Conservation (phyloP, 106 monocot species). For the Acorus gramineus region DNA sequence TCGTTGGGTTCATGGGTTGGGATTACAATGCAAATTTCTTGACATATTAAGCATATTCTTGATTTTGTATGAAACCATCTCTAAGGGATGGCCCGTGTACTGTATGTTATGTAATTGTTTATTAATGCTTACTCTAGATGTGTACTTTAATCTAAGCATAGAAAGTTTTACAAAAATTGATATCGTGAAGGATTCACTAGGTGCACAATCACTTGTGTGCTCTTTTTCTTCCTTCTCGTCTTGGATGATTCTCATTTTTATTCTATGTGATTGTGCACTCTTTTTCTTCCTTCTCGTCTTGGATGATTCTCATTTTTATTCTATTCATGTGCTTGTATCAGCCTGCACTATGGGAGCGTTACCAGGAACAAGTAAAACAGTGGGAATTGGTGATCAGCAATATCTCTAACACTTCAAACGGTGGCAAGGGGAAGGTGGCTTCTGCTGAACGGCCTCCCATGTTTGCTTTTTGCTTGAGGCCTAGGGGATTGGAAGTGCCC, state of each 20-base stretch:
- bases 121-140: no score
- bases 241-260: neutral
- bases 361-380: constrained; percentile 64
- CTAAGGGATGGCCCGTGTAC: no score
- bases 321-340: constrained; percentile 15
- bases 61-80: no score
- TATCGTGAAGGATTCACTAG: no score
- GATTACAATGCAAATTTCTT: no score
- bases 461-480: constrained; percentile 96
- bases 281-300: neutral
- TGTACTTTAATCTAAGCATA: no score
- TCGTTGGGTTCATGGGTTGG: no score
- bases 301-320: neutral
- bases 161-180: no score
- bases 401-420: constrained; percentile 23
- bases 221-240: neutral
- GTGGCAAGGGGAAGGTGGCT: constrained; percentile 17
- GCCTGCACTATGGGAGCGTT: constrained; percentile 74
- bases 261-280: neutral
- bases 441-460: constrained; percentile 52
- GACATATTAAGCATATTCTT: no score
- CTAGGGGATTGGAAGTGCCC: constrained; percentile 60
- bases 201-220: no score
- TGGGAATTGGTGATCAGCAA: constrained; percentile 55
- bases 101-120: no score